A percentile compares a stretch with the other conserved stretches of the same genome.
phyloP scores from a whole-genome alignment of 495 filamentous ascomycete genomes.

The Lophium mytilinum region DNA sequence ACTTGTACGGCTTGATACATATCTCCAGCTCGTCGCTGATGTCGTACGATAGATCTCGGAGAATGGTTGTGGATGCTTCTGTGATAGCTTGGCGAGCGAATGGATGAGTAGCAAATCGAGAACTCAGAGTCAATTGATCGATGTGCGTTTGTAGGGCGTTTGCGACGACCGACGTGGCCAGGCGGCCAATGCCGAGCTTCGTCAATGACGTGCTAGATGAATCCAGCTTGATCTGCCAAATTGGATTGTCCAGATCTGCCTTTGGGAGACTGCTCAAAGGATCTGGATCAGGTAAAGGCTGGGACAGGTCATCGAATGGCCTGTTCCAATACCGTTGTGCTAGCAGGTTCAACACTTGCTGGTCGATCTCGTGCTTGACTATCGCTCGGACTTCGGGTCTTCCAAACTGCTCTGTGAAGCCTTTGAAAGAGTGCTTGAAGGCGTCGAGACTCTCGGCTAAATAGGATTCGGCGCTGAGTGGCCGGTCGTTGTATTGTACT shows the following conservation, averaged over 20 bases:
- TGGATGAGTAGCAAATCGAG: constrained; percentile 81
- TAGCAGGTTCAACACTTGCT: constrained; percentile 90
- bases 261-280: constrained; percentile 70
- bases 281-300: constrained; percentile 57
- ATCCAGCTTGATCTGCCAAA: constrained; percentile 93
- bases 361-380: constrained; percentile 86
- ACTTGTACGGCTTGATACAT: constrained; percentile 98
- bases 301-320: constrained; percentile 67
- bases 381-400: constrained; percentile 80
- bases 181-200: constrained; percentile 83
- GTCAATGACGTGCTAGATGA: constrained; percentile 83
- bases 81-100: constrained; percentile 86
- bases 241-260: constrained; percentile 67
- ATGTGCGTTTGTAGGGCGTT: constrained; percentile 79
- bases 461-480: constrained; percentile 90
- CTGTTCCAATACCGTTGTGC: constrained; percentile 97
- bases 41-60: constrained; percentile 91
- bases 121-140: constrained; percentile 65
- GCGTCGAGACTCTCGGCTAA: constrained; percentile 87
- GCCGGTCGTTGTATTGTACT: constrained; percentile 97
- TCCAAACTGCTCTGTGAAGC: constrained; percentile 82
- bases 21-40: constrained; percentile 99
- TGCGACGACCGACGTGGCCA: constrained; percentile 86
- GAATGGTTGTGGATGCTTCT: constrained; percentile 75
- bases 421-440: constrained; percentile 97